phyloP scores from a whole-genome alignment of 768 basidiomycete species.

The Suillus luteus region DNA sequence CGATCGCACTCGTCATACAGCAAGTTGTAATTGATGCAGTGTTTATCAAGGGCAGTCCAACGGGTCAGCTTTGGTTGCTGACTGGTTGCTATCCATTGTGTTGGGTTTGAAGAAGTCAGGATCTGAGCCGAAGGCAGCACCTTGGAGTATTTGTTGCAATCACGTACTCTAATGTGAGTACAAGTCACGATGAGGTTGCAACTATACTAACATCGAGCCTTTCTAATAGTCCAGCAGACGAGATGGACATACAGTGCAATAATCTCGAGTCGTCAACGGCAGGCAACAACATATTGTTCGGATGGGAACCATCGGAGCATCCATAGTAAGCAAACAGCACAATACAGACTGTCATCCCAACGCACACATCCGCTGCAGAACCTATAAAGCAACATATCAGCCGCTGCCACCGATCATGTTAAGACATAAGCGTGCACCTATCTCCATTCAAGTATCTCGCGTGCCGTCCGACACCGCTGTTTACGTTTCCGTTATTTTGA shows the following conservation, averaged over 20 bases:
- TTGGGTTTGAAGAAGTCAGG: not conserved
- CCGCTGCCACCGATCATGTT: not conserved
- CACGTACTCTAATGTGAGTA: not conserved
- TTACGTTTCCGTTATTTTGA: slow-evolving; percentile 77
- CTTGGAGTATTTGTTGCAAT: not conserved
- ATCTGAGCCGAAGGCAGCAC: not conserved
- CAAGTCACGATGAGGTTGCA: no score
- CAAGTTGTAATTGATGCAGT: not conserved
- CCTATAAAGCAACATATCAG: slow-evolving; percentile 39
- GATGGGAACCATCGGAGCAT: slow-evolving; percentile 32
- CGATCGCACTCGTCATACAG: not conserved
- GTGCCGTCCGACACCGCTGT: slow-evolving; percentile 92
- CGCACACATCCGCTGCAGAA: slow-evolving; percentile 84
- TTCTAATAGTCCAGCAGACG: slow-evolving; percentile 5
- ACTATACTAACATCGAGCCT: slow-evolving; percentile 4
- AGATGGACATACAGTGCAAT: not conserved
- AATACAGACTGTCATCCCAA: slow-evolving; percentile 93
- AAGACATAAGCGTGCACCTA: slow-evolving; percentile 37
- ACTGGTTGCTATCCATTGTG: not conserved
- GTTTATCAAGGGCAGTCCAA: not conserved
- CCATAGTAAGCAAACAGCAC: slow-evolving; percentile 95
- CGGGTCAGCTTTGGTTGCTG: not conserved
- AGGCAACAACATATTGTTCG: not conserved
- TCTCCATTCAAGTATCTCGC: slow-evolving; percentile 88
- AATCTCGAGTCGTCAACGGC: not conserved